Evolutionary conservation across 2,329 filamentous ascomycete species (phyloP).

Genomic region (Dendryphion nanum): DNA sequence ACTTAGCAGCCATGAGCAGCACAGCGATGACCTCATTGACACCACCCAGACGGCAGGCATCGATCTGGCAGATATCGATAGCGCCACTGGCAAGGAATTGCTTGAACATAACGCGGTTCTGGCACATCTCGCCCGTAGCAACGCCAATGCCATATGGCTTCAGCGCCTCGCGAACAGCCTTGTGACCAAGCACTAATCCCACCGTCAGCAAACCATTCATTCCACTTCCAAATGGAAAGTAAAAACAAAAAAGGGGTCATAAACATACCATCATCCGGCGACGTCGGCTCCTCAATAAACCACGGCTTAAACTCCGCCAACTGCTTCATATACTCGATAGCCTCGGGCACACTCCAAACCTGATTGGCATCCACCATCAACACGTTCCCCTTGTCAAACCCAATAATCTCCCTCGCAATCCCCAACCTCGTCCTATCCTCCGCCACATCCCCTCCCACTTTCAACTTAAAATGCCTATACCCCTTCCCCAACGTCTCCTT

Average conservation of each 20-base stretch:
- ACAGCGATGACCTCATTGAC: constrained; percentile 94
- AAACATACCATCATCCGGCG: constrained; percentile 66
- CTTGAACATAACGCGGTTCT: constrained; percentile 93
- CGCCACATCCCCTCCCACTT: constrained; percentile 74
- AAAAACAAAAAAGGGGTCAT: background rate
- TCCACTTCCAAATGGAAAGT: background rate
- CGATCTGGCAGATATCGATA: constrained; percentile 86
- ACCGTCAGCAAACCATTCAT: too few species aligned
- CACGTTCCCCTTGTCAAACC: constrained; percentile 77
- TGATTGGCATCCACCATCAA: constrained; percentile 95
- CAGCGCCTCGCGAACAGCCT: constrained; percentile 77
- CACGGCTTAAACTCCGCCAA: constrained; percentile 81
- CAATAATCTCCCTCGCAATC: constrained; percentile 77
- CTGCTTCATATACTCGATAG: constrained; percentile 81
- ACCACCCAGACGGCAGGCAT: constrained; percentile 84
- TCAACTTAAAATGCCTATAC: constrained; percentile 87
- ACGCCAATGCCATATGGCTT: constrained; percentile 74
- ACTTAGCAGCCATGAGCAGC: constrained; percentile 78
- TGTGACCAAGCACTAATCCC: constrained; percentile 76
- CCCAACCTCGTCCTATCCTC: constrained; percentile 68
- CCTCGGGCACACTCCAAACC: constrained; percentile 86
- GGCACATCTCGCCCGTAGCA: constrained; percentile 92
- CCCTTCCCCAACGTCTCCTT: constrained; percentile 72
- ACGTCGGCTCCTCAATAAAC: constrained; percentile 95
- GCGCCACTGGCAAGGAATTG: constrained; percentile 78